These are phyloP conservation scores for Glarea lozoyensis DNA, from an alignment of 495 filamentous ascomycete species.

Conservation along the genomic window DNA sequence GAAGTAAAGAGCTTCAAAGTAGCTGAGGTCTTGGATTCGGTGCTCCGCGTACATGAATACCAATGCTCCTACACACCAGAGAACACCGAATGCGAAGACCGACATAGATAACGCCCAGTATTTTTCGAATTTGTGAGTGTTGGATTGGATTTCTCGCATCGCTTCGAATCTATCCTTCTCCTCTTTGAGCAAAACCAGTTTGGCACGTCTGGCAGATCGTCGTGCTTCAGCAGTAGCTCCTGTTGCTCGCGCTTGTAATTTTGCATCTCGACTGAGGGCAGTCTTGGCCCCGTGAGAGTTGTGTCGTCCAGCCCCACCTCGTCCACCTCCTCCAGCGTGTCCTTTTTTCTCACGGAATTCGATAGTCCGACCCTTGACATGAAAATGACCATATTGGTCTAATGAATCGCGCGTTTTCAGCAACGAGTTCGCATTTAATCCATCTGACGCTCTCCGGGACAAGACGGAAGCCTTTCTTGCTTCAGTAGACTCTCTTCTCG, in stretches of 20 bases:
- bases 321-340: constrained; percentile 7
- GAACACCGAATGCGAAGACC: constrained; percentile 42
- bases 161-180: constrained; percentile 64
- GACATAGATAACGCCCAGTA: constrained; percentile 55
- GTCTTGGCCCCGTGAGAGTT: constrained; percentile 2
- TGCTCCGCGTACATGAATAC: constrained; percentile 46
- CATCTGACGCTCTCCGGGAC: neutral
- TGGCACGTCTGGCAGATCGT: constrained; percentile 40
- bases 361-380: constrained; percentile 27
- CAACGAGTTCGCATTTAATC: neutral
- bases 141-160: constrained; percentile 63
- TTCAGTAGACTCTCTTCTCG: constrained; percentile 6
- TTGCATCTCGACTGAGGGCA: constrained; percentile 18
- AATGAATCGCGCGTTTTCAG: constrained; percentile 19
- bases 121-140: constrained; percentile 51
- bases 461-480: constrained; percentile 11
- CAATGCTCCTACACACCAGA: constrained; percentile 68
- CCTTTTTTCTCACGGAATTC: constrained; percentile 25
- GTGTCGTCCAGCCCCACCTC: constrained; percentile 14
- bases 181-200: constrained; percentile 40
- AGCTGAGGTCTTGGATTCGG: constrained; percentile 45
- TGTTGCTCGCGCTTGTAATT: constrained; percentile 41
- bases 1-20: constrained; percentile 68
- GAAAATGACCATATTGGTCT: constrained; percentile 27
- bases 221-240: constrained; percentile 43